Conservation (phyloP, 768 basidiomycete genomes). For the Podaxis rugospora region DNA sequence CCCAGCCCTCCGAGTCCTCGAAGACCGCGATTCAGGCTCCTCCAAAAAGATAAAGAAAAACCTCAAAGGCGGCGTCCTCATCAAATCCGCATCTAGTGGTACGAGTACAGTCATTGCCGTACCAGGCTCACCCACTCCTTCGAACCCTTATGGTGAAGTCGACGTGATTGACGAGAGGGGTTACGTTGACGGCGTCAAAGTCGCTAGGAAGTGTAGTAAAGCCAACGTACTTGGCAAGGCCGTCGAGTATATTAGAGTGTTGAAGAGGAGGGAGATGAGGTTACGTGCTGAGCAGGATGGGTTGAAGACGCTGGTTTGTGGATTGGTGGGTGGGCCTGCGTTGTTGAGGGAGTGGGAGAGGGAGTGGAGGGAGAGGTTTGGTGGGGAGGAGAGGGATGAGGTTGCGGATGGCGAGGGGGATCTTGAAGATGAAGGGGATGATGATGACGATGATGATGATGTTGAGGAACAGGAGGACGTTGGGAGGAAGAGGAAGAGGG, state of each 20-base stretch:
- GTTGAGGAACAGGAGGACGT: conserved; percentile 21
- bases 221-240: conserved; percentile 89
- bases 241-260: conserved; percentile 85
- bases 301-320: conserved; percentile 59
- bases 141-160: conserved; percentile 31
- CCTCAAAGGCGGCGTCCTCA: conserved; percentile 32
- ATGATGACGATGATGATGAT: conserved; percentile 49
- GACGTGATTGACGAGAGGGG: conserved; percentile 79
- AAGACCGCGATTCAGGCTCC: conserved; percentile 46
- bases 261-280: conserved; percentile 73
- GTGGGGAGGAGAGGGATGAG: conserved; percentile 72
- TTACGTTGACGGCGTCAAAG: conserved; percentile 89
- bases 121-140: conserved; percentile 23
- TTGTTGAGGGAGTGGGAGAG: conserved; percentile 72
- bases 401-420: conserved; percentile 48
- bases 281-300: conserved; percentile 75
- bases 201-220: conserved; percentile 87
- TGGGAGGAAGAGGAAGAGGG: conserved; percentile 59
- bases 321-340: conserved; percentile 71
- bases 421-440: conserved; percentile 55
- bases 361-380: conserved; percentile 70
- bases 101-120: background rate
- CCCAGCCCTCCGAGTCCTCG: conserved; percentile 77
- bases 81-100: conserved; percentile 26
- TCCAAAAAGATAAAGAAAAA: conserved; percentile 46